These are phyloP conservation scores for Lathyrus oleraceus DNA, from an alignment of 306 rosid species.

Conservation along the genomic window DNA sequence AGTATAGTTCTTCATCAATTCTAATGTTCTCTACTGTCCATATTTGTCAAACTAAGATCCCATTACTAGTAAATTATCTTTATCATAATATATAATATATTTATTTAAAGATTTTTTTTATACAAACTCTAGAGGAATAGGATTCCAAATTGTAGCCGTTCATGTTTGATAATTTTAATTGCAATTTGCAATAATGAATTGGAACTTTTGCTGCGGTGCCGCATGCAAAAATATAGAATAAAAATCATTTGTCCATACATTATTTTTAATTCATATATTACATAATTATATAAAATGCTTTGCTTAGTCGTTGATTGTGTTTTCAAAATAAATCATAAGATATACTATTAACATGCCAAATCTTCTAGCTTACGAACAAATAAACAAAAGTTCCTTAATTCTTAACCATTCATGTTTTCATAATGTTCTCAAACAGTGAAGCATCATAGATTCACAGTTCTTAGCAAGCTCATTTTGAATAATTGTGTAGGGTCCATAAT, in stretches of 20 bases:
- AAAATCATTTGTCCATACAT: not conserved
- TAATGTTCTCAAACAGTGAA: conserved; percentile 32
- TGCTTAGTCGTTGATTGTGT: conserved; percentile 27
- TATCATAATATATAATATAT: not conserved
- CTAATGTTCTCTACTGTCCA: not conserved
- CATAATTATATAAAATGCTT: not conserved
- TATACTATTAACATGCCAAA: conserved; percentile 20
- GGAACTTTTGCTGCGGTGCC: conserved; percentile 1
- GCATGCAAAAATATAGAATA: not conserved
- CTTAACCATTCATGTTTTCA: conserved; percentile 23
- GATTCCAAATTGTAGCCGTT: conserved; percentile 29
- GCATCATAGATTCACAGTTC: conserved; percentile 33
- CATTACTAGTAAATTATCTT: not conserved
- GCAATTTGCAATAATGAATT: conserved; percentile 21
- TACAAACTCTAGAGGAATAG: not conserved
- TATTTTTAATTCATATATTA: too few relatives aligned
- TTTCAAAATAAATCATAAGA: conserved; percentile 7
- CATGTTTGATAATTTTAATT: not conserved
- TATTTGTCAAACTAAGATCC: not conserved
- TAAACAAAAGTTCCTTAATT: conserved; percentile 21
- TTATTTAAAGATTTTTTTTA: not conserved
- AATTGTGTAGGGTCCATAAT: conserved; percentile 35
- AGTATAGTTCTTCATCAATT: not conserved
- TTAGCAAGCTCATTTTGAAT: conserved; percentile 3
- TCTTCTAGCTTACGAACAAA: conserved; percentile 29